phyloP scores from a whole-genome alignment of 108 stramenopile genomes.

The Nitzschia sp. region DNA sequence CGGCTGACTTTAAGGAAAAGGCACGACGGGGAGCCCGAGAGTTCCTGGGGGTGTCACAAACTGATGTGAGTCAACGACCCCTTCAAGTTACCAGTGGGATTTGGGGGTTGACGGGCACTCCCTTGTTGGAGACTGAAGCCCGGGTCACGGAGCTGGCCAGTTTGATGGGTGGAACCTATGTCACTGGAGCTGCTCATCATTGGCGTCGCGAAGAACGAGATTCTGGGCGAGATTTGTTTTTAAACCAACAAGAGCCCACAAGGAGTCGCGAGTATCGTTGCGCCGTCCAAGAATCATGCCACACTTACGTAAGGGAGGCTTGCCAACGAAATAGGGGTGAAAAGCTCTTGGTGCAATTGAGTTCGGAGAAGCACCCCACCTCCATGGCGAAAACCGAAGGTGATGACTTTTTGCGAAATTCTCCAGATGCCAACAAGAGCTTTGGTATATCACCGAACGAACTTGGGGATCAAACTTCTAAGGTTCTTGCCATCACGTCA shows the following conservation, averaged over 20 bases:
- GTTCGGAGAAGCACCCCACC: slow-evolving; percentile 48
- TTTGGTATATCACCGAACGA: slow-evolving; percentile 51
- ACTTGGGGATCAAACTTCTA: slow-evolving; percentile 55
- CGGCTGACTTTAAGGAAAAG: slow-evolving; percentile 45
- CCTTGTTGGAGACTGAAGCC: slow-evolving; percentile 63
- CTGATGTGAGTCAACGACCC: slow-evolving; percentile 54
- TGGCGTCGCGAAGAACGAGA: slow-evolving; percentile 74
- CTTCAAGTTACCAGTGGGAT: slow-evolving; percentile 46
- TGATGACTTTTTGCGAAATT: slow-evolving; percentile 45
- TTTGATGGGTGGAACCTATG: slow-evolving; percentile 71
- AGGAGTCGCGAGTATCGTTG: slow-evolving; percentile 62
- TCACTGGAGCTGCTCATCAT: slow-evolving; percentile 59
- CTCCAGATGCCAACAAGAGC: slow-evolving; percentile 31
- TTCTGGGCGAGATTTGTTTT: slow-evolving; percentile 61
- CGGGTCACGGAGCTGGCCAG: slow-evolving; percentile 75
- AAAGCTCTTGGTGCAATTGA: slow-evolving; percentile 47
- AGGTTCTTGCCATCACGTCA: slow-evolving; percentile 53
- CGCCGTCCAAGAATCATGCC: slow-evolving; percentile 25
- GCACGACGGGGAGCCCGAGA: slow-evolving; percentile 64
- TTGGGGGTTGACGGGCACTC: slow-evolving; percentile 77
- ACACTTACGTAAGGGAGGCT: slow-evolving; percentile 8
- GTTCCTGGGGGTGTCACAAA: slow-evolving; percentile 65
- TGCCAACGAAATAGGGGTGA: slow-evolving; percentile 47
- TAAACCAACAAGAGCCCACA: slow-evolving; percentile 53
- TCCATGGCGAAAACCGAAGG: slow-evolving; percentile 50